These are phyloP conservation scores for Tremella fuciformis DNA, from an alignment of 768 basidiomycete genomes.

Conservation along the genomic window DNA sequence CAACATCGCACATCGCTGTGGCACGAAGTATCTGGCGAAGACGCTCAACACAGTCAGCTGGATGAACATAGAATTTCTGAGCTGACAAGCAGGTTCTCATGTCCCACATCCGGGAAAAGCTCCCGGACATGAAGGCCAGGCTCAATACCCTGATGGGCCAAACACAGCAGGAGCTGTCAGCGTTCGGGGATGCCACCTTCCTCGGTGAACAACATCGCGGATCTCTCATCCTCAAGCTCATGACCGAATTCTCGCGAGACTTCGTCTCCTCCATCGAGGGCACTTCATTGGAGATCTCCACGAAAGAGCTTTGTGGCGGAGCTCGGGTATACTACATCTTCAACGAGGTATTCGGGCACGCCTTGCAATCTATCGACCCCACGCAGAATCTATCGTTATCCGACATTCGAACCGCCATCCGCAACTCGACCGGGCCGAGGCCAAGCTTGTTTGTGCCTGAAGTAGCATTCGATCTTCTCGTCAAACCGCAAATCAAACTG, in stretches of 20 bases:
- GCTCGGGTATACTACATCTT: slow-evolving; percentile 99
- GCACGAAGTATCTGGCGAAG: slow-evolving; percentile 91
- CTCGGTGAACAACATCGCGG: slow-evolving; percentile 88
- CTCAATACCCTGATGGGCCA: slow-evolving; percentile 98
- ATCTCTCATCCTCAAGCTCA: slow-evolving; percentile 81
- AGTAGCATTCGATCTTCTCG: slow-evolving; percentile 90
- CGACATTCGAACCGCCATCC: slow-evolving; percentile 95
- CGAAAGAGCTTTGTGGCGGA: slow-evolving; percentile 96
- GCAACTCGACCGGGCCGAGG: slow-evolving; percentile 94
- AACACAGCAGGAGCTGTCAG: slow-evolving; percentile 94
- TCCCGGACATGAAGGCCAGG: slow-evolving; percentile 98
- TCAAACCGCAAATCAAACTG: slow-evolving; percentile 97
- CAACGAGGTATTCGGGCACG: slow-evolving; percentile 94
- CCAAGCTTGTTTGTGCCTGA: slow-evolving; percentile 97
- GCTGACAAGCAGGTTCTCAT: slow-evolving; percentile 67
- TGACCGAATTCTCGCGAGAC: slow-evolving; percentile 98
- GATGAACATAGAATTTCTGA: slow-evolving; percentile 9
- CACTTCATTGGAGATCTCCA: slow-evolving; percentile 91
- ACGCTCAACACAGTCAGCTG: slow-evolving; percentile 79
- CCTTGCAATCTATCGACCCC: slow-evolving; percentile 83
- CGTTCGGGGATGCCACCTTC: slow-evolving; percentile 88
- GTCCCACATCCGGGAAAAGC: slow-evolving; percentile 96
- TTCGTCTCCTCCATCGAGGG: slow-evolving; percentile 97
- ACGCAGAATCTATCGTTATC: slow-evolving; percentile 85
- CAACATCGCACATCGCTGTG: slow-evolving; percentile 94